phyloP scores from a whole-genome alignment of 345 rosid genomes.

The Eucalyptus microcorys region DNA sequence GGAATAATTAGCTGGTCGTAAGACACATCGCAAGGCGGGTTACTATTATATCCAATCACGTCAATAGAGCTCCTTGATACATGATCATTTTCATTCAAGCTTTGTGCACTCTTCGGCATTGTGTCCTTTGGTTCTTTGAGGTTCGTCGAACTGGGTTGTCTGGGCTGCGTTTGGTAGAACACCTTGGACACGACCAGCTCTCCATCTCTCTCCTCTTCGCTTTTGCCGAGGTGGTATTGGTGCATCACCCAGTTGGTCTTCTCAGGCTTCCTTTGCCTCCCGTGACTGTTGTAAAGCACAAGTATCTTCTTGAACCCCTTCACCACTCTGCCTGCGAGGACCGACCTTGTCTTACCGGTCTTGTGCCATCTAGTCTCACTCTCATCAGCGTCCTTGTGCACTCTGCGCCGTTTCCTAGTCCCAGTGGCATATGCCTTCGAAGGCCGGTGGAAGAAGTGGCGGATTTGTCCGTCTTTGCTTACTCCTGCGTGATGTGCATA shows the following conservation, averaged over 20 bases:
- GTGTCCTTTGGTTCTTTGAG: not conserved
- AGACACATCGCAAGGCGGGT: not conserved
- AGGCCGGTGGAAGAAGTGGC: conserved; percentile 90
- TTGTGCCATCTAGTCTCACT: conserved; percentile 95
- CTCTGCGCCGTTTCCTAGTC: conserved; percentile 75
- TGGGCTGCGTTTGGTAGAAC: conserved; percentile 92
- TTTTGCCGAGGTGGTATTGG: conserved; percentile 78
- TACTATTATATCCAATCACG: not conserved
- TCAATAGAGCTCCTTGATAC: not conserved
- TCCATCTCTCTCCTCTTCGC: conserved; percentile 85
- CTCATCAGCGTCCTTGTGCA: conserved; percentile 56
- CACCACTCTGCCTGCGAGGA: conserved; percentile 23
- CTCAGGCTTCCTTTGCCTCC: conserved; percentile 81
- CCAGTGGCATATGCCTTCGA: conserved; percentile 95
- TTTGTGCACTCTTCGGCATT: not conserved
- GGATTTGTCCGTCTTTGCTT: conserved; percentile 73
- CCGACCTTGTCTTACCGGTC: conserved; percentile 84
- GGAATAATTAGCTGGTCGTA: not conserved
- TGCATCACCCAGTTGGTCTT: conserved; percentile 98
- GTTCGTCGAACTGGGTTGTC: conserved; percentile 31
- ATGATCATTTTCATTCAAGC: not conserved
- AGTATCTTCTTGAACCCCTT: conserved; percentile 84
- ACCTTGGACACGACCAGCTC: conserved; percentile 77
- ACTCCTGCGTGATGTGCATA: conserved; percentile 35
- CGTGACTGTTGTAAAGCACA: conserved; percentile 81